Base-by-base conservation (phyloP, 768 basidiomycete genomes). In the Lyophyllum decastes region DNA sequence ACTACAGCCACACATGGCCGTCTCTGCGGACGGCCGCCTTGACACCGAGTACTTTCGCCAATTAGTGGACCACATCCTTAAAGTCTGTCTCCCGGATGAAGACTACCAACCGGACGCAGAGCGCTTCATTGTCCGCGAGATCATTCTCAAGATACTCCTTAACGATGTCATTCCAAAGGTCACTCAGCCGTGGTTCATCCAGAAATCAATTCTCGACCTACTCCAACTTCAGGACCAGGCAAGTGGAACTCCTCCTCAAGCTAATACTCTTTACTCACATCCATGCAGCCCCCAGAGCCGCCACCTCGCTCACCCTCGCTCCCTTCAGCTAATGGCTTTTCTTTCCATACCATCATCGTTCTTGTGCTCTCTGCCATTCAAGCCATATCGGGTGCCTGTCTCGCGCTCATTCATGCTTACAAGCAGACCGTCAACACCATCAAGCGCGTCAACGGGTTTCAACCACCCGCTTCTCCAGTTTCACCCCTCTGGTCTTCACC, bases 161-260 rank as follows among this genome's bases (percentile, higher is more conserved):
- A 81, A 82, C 48, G 85, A 87, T 60, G 72, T 89, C 24, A 66
- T 89, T 24, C 87, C 87, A 27, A 86, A 83, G 62, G 69, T 96
- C 50, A 82, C 85, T 6, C 89, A 97, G 68, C 90, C 92, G 0
- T 98, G 95, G 94, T 98, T 97, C 70, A 82, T 96, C 46, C 86
- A 94, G 57, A 85, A 79, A 65, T 66, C 81, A 2, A 76, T 90
- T 11, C 76, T 95, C 34, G 85, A 87, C 64, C 70, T 88, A 2
- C 73, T 96, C 11, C 89, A 85, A 7, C 75, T 79, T 70, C 24
- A 53, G 61, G 5, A 61, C 59, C 43, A 72, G 60, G 78, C 76
- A 56, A 45, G 72, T 65, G 46, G 40, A 34, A 49, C 27, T 61
- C 43, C 45, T 59, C 34, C 49, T 25, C 44, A 43, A 30, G 2